Conservation (phyloP, 1,284 basidiomycete species). For the Ustilago xerochloae region DNA sequence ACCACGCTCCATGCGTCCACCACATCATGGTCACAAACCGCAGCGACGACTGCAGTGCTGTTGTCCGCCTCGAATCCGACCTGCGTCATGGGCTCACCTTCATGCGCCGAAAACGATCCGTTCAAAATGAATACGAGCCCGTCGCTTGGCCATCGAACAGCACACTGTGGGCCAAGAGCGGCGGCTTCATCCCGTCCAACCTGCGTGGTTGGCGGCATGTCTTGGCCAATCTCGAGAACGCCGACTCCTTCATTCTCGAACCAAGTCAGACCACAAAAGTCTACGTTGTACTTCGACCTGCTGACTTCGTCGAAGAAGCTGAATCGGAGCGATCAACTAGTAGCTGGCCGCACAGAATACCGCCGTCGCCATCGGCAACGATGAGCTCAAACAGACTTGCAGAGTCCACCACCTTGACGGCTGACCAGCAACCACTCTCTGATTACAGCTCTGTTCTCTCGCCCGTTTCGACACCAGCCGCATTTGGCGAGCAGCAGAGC, state of each 20-base stretch:
- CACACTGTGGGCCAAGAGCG: slow-evolving; percentile 55
- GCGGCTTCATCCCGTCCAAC: slow-evolving; percentile 58
- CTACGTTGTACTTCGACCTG: slow-evolving; percentile 56
- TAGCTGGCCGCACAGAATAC: slow-evolving; percentile 23
- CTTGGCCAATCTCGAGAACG: slow-evolving; percentile 59
- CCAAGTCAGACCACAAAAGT: slow-evolving; percentile 47
- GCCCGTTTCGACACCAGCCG: slow-evolving; percentile 40
- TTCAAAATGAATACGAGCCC: slow-evolving; percentile 40
- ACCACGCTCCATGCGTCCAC: slow-evolving; percentile 58
- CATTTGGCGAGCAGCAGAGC: slow-evolving; percentile 35
- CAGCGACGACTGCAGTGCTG: slow-evolving; percentile 30
- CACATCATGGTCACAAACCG: slow-evolving; percentile 48
- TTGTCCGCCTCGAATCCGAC: slow-evolving; percentile 55
- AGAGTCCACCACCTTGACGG: slow-evolving; percentile 3
- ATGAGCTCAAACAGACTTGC: slow-evolving; percentile 14
- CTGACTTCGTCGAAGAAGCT: slow-evolving; percentile 46
- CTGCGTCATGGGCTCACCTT: slow-evolving; percentile 55
- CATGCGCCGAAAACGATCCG: slow-evolving; percentile 53
- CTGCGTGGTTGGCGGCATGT: slow-evolving; percentile 62
- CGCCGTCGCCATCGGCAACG: slow-evolving; percentile 19
- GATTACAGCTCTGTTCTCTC: slow-evolving; percentile 14
- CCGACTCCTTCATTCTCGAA: slow-evolving; percentile 55
- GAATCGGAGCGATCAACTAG: slow-evolving; percentile 16
- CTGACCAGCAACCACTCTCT: slow-evolving; percentile 7
- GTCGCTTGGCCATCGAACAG: slow-evolving; percentile 59